Percentiles rank a stretch among this genome's conserved stretches.
These are phyloP conservation scores for Amesomyces nigricolor DNA, from an alignment of 2,329 filamentous ascomycete species.

Conservation along the genomic window DNA sequence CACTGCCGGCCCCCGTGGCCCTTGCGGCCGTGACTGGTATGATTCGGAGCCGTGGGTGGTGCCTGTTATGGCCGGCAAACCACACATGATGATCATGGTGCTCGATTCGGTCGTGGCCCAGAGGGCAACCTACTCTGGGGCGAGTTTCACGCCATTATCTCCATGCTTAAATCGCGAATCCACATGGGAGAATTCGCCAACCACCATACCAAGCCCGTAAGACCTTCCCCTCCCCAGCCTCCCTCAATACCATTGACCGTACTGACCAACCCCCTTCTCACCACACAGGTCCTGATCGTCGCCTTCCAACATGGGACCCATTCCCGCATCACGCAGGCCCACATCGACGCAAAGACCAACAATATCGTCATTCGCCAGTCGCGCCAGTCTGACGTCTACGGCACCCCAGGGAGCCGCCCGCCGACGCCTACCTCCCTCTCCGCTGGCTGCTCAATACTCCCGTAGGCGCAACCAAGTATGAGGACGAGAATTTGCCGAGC, in stretches of 20 bases:
- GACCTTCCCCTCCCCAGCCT: not conserved
- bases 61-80: not conserved
- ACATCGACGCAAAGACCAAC: constrained; percentile 1
- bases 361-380: constrained; percentile 2
- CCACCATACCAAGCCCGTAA: constrained; percentile 9
- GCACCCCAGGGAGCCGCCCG: not conserved
- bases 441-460: constrained; percentile 5
- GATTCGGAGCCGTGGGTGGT: not conserved
- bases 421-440: constrained; percentile 1
- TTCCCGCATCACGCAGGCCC: constrained; percentile 6
- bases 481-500: not conserved
- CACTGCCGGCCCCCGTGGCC: not conserved
- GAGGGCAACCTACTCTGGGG: not conserved
- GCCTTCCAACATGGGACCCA: constrained; percentile 1
- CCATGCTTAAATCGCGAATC: not conserved
- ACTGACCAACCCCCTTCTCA: not conserved
- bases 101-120: not conserved
- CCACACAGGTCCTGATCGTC: not conserved
- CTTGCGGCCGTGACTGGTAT: not conserved
- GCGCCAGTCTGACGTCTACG: not conserved
- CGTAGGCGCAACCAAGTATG: constrained; percentile 1
- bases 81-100: not conserved
- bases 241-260: not conserved
- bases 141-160: not conserved
- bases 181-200: not conserved